Evolutionary conservation across 495 filamentous ascomycete species (phyloP), one percentile per base, ranked within the genome.

Genomic region (Ascodesmis nigricans): DNA sequence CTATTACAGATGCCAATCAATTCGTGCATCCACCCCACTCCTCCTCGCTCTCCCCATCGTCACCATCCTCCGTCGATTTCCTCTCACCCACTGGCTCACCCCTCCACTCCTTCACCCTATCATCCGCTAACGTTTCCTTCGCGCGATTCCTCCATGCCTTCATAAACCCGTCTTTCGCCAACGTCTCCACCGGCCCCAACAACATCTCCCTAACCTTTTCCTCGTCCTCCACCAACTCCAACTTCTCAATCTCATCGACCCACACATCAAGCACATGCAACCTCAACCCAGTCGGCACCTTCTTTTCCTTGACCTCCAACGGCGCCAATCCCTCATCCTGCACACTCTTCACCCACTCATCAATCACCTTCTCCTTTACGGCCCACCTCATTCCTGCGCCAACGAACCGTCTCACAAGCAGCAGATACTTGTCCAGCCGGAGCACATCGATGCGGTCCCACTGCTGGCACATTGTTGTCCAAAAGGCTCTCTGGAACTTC

Each of bases 181-280:
- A 39, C 43, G 44, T 63, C 57, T 61, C 58, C 47, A 81, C 50
- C 2, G 74, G 75, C 50, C 54, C 48, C 49, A 83, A 40, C 28
- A 81, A 42, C 32, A 54, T 38, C 40, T 68, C 64, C 33, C 69
- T 46, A 2, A 61, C 61, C 22, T 62, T 51, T 21, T 56, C 55
- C 31, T 44, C 45, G 32, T 49, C 40, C 17, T 46, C 39, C 28
- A 42, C 70, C 53, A 30, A 71, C n/a, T n/a, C n/a, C 60, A 22
- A 66, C 66, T 69, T 73, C 53, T 79, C 77, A 39, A 75, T 53
- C 58, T 87, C 80, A 53, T 91, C 80, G 22, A 91, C 62, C 66
- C 78, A 99, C 23, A 93, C 67, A 62, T 99, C 87, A 39, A 84
- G 49, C 14, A 92, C 62, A 55, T 99, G 87, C 50, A 83, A 73